phyloP scores from a whole-genome alignment of 2,329 filamentous ascomycete genomes.

The Trichoderma sp. region DNA sequence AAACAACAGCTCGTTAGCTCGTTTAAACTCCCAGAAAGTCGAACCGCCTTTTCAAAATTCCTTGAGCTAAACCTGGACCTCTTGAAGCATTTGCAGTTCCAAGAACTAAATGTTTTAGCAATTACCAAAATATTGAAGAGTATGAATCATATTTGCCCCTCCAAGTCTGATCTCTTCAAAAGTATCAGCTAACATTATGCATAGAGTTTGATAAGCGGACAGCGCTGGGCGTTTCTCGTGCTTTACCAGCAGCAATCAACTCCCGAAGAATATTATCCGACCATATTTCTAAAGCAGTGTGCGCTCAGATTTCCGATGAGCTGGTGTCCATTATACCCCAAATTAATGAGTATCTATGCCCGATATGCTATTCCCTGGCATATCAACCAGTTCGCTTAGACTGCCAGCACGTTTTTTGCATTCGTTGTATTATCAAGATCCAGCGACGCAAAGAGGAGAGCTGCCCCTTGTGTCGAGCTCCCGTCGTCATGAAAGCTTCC shows the following conservation, averaged over 20 bases:
- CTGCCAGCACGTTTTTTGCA: constrained; percentile 81
- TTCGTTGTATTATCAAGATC: constrained; percentile 79
- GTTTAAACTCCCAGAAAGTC: constrained; percentile 70
- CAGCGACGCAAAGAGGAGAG: constrained; percentile 69
- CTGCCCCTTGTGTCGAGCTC: constrained; percentile 76
- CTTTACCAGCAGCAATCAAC: constrained; percentile 63
- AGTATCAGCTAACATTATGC: background rate
- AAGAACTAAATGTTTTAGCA: constrained; percentile 79
- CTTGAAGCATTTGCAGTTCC: constrained; percentile 80
- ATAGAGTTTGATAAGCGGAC: constrained; percentile 89
- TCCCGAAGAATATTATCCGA: constrained; percentile 65
- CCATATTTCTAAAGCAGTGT: constrained; percentile 74
- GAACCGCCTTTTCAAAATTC: constrained; percentile 68
- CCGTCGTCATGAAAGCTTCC: constrained; percentile 72
- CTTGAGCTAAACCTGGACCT: constrained; percentile 73
- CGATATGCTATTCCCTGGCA: constrained; percentile 77
- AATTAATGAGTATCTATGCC: constrained; percentile 82
- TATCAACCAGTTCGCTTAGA: constrained; percentile 78
- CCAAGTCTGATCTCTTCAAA: background rate
- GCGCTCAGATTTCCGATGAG: constrained; percentile 72
- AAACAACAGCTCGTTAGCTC: constrained; percentile 60
- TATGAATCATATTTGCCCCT: constrained; percentile 42
- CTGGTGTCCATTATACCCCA: constrained; percentile 77
- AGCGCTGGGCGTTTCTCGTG: constrained; percentile 67
- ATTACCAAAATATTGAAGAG: constrained; percentile 86